Base-by-base conservation (phyloP, 1,284 basidiomycete species). In the Athelia sp. region DNA sequence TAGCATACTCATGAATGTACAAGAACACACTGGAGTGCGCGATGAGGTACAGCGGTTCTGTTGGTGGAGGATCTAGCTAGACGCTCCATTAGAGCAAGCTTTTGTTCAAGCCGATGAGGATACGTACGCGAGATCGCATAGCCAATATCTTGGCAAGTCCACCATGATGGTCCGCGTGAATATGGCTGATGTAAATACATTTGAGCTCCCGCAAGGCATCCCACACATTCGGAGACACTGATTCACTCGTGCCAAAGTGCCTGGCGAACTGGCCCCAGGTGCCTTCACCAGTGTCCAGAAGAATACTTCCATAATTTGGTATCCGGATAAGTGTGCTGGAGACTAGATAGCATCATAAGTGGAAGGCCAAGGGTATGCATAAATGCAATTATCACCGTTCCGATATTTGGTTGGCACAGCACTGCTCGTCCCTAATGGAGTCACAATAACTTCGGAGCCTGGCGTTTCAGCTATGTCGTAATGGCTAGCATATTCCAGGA, bases 81-180 rank as follows among this genome's bases (percentile, higher is more conserved):
- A 32, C 55, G 49, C 48, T 35, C 45, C 45, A 38, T 57, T 22
- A 52, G 45, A 48, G 31, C 32, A 44, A 29, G 15, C 34, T n/a
- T 8, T 21, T 17, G 38, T 19, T 19, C 36, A 40, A 23, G 15
- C 6, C 23, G n/a, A 47, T 10, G 36, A 42, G 43, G 26, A 3
- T 6, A 67, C 79, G 53, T 51, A 94, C 92, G 68, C 75, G 71
- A 46, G 76, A 75, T 49, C 96, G 78, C 69, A 87, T 84, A 0
- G 80, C 71, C 11, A 98, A 74, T 14, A 98, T 67, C 46, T 84
- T 79, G 0, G 82, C 75, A 23, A 96, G 64, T 1, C 96, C 96
- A 45, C 89, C 79, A 62, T 98, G 95, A 64, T 98, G 95, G 63
- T 98, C 96, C 0, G 81, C 95, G 61, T 98, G 95, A 59, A 90